Evolutionary conservation across 73 alveolate genomes (phyloP).

Genomic region (Symbiodinium pilosum): DNA sequence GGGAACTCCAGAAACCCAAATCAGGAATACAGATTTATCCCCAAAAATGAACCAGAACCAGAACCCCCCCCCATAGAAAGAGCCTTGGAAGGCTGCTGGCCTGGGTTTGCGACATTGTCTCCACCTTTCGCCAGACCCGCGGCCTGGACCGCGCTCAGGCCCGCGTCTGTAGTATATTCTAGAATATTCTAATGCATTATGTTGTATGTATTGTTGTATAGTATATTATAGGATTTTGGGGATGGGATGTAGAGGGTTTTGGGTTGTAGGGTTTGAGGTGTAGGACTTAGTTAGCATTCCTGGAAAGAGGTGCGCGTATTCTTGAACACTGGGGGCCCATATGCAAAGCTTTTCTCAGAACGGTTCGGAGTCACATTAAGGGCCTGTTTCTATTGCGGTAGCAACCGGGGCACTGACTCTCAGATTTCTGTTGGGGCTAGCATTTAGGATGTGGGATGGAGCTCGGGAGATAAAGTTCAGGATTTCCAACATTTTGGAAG

Average conservation of each 20-base stretch:
- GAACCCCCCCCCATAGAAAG: too few relatives aligned
- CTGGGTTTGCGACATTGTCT: slow-evolving; percentile 10
- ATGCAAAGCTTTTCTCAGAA: too few relatives aligned
- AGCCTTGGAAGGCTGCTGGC: background rate
- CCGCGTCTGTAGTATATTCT: background rate
- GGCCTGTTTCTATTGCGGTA: too few relatives aligned
- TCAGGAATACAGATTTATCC: too few relatives aligned
- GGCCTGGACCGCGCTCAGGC: background rate
- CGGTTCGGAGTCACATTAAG: too few relatives aligned
- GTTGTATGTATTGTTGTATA: background rate
- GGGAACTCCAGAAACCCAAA: too few relatives aligned
- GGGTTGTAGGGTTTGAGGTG: background rate
- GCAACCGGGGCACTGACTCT: background rate
- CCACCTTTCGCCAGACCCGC: background rate
- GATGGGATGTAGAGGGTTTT: background rate
- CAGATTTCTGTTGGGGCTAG: background rate
- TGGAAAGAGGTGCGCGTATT: too few relatives aligned
- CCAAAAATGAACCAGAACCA: too few relatives aligned
- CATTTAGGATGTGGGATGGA: background rate
- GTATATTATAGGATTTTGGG: background rate
- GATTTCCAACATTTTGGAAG: too few relatives aligned
- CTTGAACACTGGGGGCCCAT: too few relatives aligned
- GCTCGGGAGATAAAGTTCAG: background rate
- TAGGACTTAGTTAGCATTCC: background rate
- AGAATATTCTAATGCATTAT: background rate